Evolutionary conservation across 2,329 filamentous ascomycete genomes (phyloP).

Genomic region (Fusarium pininemorale): DNA sequence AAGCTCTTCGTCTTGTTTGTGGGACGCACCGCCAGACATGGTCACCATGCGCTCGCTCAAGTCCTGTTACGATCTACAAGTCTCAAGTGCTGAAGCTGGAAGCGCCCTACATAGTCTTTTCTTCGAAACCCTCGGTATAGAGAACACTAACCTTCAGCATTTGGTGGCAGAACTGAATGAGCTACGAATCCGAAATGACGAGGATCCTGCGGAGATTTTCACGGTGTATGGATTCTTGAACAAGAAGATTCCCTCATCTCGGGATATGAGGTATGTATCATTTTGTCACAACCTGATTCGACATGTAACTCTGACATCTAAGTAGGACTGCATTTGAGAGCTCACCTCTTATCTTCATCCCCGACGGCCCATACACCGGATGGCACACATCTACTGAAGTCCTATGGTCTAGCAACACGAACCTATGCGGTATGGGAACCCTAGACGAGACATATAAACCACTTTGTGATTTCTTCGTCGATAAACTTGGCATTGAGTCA

Average conservation of each 20-base stretch:
- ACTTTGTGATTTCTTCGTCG: neutral
- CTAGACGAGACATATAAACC: neutral
- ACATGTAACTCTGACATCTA: neutral
- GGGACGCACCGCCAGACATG: neutral
- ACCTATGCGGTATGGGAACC: neutral
- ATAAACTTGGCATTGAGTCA: neutral
- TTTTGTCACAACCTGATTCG: neutral
- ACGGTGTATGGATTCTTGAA: neutral
- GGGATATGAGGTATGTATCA: neutral
- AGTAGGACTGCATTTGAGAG: neutral
- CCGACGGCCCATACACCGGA: neutral
- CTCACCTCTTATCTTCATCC: neutral
- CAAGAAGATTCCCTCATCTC: neutral
- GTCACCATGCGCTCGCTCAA: neutral
- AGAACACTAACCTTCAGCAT: neutral
- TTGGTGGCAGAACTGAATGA: neutral
- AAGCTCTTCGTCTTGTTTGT: neutral
- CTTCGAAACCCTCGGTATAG: neutral
- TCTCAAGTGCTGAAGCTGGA: rapidly evolving
- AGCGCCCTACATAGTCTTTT: neutral
- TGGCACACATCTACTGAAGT: neutral
- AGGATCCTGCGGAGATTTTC: neutral
- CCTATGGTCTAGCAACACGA: neutral
- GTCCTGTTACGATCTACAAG: neutral
- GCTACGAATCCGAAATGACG: neutral